Evolutionary conservation across 495 filamentous ascomycete species (phyloP), one percentile per base, ranked within the genome.

Genomic region (Chaetomidium leptoderma): DNA sequence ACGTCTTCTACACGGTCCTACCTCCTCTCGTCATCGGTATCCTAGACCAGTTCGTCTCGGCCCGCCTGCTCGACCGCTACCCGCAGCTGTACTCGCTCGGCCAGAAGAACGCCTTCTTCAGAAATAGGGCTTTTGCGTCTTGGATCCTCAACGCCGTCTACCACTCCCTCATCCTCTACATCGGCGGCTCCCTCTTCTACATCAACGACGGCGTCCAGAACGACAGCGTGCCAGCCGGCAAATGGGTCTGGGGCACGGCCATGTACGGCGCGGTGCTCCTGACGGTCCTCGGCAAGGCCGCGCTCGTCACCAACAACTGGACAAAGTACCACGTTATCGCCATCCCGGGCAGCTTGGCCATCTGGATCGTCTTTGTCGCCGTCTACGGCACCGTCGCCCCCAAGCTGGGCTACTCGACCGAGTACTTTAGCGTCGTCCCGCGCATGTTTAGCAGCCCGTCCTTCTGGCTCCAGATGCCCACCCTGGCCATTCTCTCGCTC

Each of bases 251-350:
- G 93, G 95, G 92, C 45, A 88, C 89, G 26, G 84, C 86, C 17
- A 78, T 97, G 37, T 99, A 99, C 76, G 95, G 90, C 7, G 85
- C 92, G 6, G 91, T 88, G 11, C 83, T 99, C 27, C 84, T 86
- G 19, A 97, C 92, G 1, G 93, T 97, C 1, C 86, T 99, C 35
- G 90, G 91, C 45, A 99, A 99, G 73, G 95, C 95, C 23, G 90
- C 89, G 14, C 78, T 99, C 52, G 89, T 97, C 47, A 95, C 91
- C 19, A 99, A 92, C 72, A 88, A 93, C 70, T 99, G 95, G 95
- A 99, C 95, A 29, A 99, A 99, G 74, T 99, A 95, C 71, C 89
- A 92, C 59, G 82, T 97, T 66, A 85, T 96, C 63, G 92, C 95
- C 44, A 99, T 99, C 62, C 93, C 95, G 0, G 95, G 95, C 19